Evolutionary conservation across 164 flowering plant species (phyloP).

Genomic region (Liquidambar formosana): DNA sequence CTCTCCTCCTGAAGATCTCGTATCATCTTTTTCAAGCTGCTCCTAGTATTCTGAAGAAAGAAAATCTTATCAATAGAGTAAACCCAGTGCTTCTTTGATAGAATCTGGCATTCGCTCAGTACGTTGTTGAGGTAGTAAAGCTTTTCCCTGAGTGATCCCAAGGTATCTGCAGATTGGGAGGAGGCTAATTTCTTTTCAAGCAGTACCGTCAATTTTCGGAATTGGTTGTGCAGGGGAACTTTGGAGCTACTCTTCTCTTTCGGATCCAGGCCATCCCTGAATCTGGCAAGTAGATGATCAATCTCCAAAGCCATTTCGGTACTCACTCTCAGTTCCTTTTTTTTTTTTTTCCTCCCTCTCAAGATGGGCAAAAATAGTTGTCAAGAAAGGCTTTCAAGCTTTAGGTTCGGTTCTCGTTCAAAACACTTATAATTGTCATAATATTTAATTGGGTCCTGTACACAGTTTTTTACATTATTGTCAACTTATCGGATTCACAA

Average conservation of each 20-base stretch:
- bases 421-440: no score
- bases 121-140: slow-evolving; percentile 6
- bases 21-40: neutral
- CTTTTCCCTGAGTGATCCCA: neutral
- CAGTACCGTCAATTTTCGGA: neutral
- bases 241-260: neutral
- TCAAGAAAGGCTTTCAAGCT: no score
- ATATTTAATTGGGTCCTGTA: no score
- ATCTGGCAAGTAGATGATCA: neutral
- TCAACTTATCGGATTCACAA: no score
- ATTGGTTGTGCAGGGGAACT: neutral
- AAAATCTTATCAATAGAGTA: no score
- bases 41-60: neutral
- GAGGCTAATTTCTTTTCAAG: neutral
- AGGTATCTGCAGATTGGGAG: neutral
- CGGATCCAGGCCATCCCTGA: neutral
- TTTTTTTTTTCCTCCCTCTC: no score
- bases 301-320: slow-evolving; percentile 1
- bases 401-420: no score
- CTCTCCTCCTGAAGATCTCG: neutral
- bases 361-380: no score
- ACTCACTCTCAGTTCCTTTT: no score
- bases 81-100: neutral
- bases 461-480: no score
- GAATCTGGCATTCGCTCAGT: slow-evolving; percentile 6